Conservation (phyloP, 352 stramenopile genomes). For the Aphanomyces invadans region DNA sequence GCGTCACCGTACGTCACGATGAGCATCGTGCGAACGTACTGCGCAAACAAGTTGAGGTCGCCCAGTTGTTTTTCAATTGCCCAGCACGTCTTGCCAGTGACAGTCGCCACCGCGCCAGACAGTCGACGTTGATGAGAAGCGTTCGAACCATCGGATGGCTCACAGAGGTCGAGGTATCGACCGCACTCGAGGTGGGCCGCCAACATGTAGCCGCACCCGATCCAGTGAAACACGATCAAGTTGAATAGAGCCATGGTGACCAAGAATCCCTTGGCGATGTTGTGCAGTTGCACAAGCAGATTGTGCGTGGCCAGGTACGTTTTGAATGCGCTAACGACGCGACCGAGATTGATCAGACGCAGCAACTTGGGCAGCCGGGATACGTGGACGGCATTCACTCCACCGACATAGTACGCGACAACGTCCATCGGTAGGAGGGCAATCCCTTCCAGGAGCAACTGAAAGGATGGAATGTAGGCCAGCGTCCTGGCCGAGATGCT, state of each 20-base stretch:
- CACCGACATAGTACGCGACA: slow-evolving; percentile 30
- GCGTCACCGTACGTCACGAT: slow-evolving; percentile 19
- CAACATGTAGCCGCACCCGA: slow-evolving; percentile 65
- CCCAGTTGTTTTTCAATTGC: slow-evolving; percentile 15
- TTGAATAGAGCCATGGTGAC: slow-evolving; percentile 37
- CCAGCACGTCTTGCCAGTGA: slow-evolving; percentile 8
- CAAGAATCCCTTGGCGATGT: slow-evolving; percentile 42
- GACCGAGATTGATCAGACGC: slow-evolving; percentile 38
- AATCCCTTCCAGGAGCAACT: slow-evolving; percentile 45
- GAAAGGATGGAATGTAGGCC: slow-evolving; percentile 13
- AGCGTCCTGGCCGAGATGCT: slow-evolving; percentile 4
- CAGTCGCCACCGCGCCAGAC: background rate
- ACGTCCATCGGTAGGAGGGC: slow-evolving; percentile 51
- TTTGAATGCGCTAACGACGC: slow-evolving; percentile 35
- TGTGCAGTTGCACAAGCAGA: slow-evolving; percentile 45
- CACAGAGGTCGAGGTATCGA: slow-evolving; percentile 41
- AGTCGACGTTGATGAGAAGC: background rate
- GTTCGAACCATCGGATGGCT: too few relatives aligned
- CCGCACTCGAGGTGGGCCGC: slow-evolving; percentile 53
- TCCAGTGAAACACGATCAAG: slow-evolving; percentile 48
- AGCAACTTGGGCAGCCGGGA: slow-evolving; percentile 53
- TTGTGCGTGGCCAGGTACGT: slow-evolving; percentile 43
- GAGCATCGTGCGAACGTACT: slow-evolving; percentile 24
- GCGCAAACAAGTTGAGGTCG: background rate
- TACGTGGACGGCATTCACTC: slow-evolving; percentile 51